Evolutionary conservation across 179 eudicot genomes (phyloP).

Genomic region (Drosera spatulata): DNA sequence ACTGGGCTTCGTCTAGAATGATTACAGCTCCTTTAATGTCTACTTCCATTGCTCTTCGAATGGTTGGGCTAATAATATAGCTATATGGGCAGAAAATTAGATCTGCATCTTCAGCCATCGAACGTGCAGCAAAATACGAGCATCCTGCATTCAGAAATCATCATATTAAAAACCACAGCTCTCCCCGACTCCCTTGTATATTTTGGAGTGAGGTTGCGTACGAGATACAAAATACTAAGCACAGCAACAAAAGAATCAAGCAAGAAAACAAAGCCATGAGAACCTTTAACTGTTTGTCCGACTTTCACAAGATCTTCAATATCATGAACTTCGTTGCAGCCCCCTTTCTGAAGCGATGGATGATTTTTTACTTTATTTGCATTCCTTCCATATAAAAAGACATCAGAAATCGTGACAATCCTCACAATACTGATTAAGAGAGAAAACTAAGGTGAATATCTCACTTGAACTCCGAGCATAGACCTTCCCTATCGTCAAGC

Average conservation of each 20-base stretch:
- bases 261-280: background rate
- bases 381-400: slow-evolving; percentile 39
- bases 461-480: slow-evolving; percentile 79
- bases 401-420: slow-evolving; percentile 5
- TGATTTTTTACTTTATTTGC: slow-evolving; percentile 58
- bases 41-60: slow-evolving; percentile 93
- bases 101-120: slow-evolving; percentile 83
- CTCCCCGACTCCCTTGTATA: background rate
- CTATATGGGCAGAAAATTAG: slow-evolving; percentile 89
- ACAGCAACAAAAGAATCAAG: background rate
- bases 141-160: slow-evolving; percentile 55
- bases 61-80: slow-evolving; percentile 68
- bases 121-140: slow-evolving; percentile 87
- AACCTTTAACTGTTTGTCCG: slow-evolving; percentile 77
- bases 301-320: slow-evolving; percentile 95
- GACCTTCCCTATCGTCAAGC: slow-evolving; percentile 36
- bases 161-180: background rate
- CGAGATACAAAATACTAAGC: background rate
- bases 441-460: slow-evolving; percentile 15
- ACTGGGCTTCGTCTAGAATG: slow-evolving; percentile 99
- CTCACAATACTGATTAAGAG: slow-evolving; percentile 6
- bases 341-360: slow-evolving; percentile 75
- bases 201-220: background rate
- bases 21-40: slow-evolving; percentile 64
- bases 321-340: slow-evolving; percentile 84